Evolutionary conservation across 768 basidiomycete genomes (phyloP), one percentile per base, ranked within the genome.

Genomic region (Agrocybe praecox): DNA sequence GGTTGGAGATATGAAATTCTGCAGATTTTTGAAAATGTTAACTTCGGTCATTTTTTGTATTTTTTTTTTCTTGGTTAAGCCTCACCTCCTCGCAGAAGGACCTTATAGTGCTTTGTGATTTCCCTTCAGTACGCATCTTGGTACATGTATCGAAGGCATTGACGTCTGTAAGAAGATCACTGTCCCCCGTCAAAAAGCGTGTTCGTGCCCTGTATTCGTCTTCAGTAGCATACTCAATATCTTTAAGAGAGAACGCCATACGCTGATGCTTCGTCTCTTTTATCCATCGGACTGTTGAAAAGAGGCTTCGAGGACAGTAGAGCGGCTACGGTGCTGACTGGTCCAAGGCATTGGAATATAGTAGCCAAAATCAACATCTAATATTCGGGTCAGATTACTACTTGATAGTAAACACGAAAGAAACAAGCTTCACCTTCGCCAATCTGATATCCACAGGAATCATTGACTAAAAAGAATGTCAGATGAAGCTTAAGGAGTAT

Each of bases 391-490:
- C 10, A 10, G 40, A 45, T 17, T 21, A 2, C 19, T 22, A 32
- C 12, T 24, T 8, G 14, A 19, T 11, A 18, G 54, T 45, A 23
- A 26, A 29, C 26, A 4, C 9, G 26, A 26, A 17, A 1, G 4
- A 45, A 26, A 23, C 4, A 24, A 6, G 7, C 42, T 65, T 12
- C 53, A 90, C 90, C 80, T 97, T 98, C 8, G 86, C 92, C 23
- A 98, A 80, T 40, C 93, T 81, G 10, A 96, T 75, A 71, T 98
- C 96, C 14, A 96, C 75, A 1, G 95, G 95, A n/a, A 97, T 79
- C 72, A 87, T 81, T 2, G 91, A 81, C 91, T 94, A 63, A 12
- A 19, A 24, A 60, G 33, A 51, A 18, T 49, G 6, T 46, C 29
- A 49, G 46, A 29, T 17, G 26, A 26, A 49, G 24, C 33, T 34